Percentiles rank a stretch among this genome's conserved stretches.
Conservation (phyloP, 1,284 basidiomycete genomes). For the Trichosporon coremiiforme region DNA sequence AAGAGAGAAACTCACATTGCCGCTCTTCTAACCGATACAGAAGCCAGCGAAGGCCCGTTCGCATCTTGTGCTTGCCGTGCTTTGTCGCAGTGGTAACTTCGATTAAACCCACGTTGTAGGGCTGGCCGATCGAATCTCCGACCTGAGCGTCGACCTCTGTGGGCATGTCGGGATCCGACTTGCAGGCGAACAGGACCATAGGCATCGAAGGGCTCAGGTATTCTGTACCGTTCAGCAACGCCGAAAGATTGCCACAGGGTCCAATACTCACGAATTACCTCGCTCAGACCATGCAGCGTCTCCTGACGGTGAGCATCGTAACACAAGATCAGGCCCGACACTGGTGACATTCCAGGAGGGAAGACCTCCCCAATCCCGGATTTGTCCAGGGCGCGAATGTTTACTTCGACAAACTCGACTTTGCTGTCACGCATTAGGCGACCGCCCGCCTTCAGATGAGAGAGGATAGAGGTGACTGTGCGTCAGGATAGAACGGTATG, state of each 20-base stretch:
- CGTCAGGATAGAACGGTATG: slow-evolving; percentile 3
- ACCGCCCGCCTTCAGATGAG: slow-evolving; percentile 46
- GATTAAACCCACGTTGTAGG: slow-evolving; percentile 54
- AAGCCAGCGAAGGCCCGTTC: slow-evolving; percentile 53
- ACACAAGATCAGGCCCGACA: slow-evolving; percentile 52
- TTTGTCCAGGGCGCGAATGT: slow-evolving; percentile 38
- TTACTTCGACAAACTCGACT: slow-evolving; percentile 53
- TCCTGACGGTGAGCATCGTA: slow-evolving; percentile 49
- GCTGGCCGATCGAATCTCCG: slow-evolving; percentile 52
- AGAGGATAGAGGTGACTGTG: slow-evolving; percentile 43
- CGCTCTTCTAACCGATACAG: slow-evolving; percentile 50
- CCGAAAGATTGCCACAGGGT: background rate
- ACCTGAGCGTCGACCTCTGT: slow-evolving; percentile 47
- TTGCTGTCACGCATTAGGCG: slow-evolving; percentile 40
- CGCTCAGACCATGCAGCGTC: slow-evolving; percentile 43
- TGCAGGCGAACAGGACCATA: slow-evolving; percentile 54
- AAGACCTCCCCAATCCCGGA: slow-evolving; percentile 21
- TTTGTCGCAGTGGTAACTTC: slow-evolving; percentile 47
- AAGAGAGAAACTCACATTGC: slow-evolving; percentile 38
- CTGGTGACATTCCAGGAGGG: slow-evolving; percentile 29
- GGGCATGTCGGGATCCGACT: slow-evolving; percentile 47
- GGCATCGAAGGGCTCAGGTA: slow-evolving; percentile 38
- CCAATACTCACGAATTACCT: slow-evolving; percentile 45
- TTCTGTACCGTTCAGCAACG: slow-evolving; percentile 27
- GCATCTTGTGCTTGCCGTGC: slow-evolving; percentile 55